These are phyloP conservation scores for Apiospora rasikravindrae DNA, from an alignment of 2,329 filamentous ascomycete genomes.

Conservation along the genomic window DNA sequence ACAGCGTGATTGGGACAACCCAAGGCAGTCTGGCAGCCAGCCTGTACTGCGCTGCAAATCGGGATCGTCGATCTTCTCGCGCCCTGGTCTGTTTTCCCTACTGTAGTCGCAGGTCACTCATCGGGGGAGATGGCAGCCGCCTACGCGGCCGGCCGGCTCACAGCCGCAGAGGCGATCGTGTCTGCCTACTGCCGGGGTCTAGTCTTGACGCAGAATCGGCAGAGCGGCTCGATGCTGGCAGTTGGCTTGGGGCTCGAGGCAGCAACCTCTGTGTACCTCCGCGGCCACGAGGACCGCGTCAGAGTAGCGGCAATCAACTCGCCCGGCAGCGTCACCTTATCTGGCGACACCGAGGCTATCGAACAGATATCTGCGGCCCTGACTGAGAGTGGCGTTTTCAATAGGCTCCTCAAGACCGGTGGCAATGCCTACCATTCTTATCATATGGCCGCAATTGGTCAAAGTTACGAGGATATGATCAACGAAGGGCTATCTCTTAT, in stretches of 20 bases:
- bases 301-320: constrained; percentile 45
- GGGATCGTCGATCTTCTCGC: constrained; percentile 47
- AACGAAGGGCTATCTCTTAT: too few species aligned
- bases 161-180: constrained; percentile 33
- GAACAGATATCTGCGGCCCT: constrained; percentile 45
- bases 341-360: constrained; percentile 49
- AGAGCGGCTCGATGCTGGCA: constrained; percentile 37
- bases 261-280: constrained; percentile 25
- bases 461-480: too few species aligned
- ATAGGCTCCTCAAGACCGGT: constrained; percentile 48
- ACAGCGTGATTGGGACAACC: constrained; percentile 30
- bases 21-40: constrained; percentile 34
- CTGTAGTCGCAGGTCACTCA: constrained; percentile 44
- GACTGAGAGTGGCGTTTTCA: constrained; percentile 51
- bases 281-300: constrained; percentile 33
- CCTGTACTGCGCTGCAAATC: constrained; percentile 53
- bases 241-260: constrained; percentile 35
- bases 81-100: constrained; percentile 41
- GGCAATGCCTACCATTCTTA: constrained; percentile 46
- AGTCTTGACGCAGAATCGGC: constrained; percentile 23
- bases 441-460: constrained; percentile 34
- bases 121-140: constrained; percentile 52
- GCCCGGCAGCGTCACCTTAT: constrained; percentile 51
- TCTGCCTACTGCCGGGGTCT: constrained; percentile 33
- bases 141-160: constrained; percentile 40